Conservation (phyloP, 768 basidiomycete species). For the Suillus hirtellus region DNA sequence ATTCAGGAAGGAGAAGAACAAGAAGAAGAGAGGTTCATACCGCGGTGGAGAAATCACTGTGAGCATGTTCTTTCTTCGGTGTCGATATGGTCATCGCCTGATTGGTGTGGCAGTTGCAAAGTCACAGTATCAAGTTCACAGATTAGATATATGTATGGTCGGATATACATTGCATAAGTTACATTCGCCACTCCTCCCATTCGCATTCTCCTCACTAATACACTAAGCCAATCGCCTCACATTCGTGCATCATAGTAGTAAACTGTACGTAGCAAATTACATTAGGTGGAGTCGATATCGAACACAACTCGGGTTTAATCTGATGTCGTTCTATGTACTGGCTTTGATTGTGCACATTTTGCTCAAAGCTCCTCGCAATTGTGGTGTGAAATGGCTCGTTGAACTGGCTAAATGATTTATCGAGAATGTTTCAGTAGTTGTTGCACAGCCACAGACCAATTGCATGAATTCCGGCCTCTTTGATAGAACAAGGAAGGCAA, state of each 20-base stretch:
- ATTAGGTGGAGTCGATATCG: background rate
- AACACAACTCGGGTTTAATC: background rate
- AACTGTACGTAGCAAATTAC: background rate
- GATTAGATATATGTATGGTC: conserved; percentile 33
- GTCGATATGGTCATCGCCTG: conserved; percentile 9
- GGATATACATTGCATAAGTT: background rate
- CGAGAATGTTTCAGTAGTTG: background rate
- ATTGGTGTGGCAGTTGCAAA: conserved; percentile 55
- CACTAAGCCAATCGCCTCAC: background rate
- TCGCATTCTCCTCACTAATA: background rate
- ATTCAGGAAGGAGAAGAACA: conserved; percentile 99
- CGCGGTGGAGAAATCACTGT: conserved; percentile 95
- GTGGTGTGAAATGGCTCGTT: background rate
- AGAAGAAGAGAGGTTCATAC: conserved; percentile 97
- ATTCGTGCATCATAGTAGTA: background rate
- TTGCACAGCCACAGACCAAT: conserved; percentile 1
- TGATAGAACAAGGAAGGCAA: background rate
- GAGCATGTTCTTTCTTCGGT: conserved; percentile 24
- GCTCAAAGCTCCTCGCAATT: background rate
- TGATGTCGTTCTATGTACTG: background rate
- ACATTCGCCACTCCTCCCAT: background rate
- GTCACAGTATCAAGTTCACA: conserved; percentile 86
- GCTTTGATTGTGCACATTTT: background rate
- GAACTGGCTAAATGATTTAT: background rate
- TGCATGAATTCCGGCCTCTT: background rate